Percentiles rank a stretch among this genome's conserved stretches.
phyloP scores from a whole-genome alignment of 257 asterid species.

The Leonotis leonurus region DNA sequence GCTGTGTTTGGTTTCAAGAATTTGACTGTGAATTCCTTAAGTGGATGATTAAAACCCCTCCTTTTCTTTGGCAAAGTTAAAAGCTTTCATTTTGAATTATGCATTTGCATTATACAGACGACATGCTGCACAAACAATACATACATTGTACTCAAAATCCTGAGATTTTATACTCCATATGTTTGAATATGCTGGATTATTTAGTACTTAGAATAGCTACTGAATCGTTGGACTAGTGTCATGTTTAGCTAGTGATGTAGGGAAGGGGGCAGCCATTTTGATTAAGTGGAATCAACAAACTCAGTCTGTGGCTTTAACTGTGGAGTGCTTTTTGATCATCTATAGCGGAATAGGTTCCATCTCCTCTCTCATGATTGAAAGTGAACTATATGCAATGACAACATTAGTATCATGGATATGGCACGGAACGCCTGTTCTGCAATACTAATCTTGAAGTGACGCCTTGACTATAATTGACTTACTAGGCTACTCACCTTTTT shows the following conservation, averaged over 20 bases:
- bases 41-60: background rate
- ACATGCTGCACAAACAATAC: too few relatives aligned
- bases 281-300: background rate
- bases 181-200: background rate
- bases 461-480: background rate
- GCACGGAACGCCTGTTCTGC: background rate
- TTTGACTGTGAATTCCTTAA: background rate
- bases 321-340: too few relatives aligned
- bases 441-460: background rate
- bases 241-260: background rate
- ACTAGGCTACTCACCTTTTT: background rate
- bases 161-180: background rate
- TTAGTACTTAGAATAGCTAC: background rate
- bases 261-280: background rate
- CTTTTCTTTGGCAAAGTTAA: background rate
- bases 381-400: background rate
- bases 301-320: too few relatives aligned
- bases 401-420: background rate
- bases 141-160: too few relatives aligned
- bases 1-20: background rate
- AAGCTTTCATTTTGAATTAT: background rate
- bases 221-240: background rate
- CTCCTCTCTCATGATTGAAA: background rate
- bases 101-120: too few relatives aligned
- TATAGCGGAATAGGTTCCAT: background rate